phyloP scores from a whole-genome alignment of 805 yeast genomes.

The Spathaspora girioi region DNA sequence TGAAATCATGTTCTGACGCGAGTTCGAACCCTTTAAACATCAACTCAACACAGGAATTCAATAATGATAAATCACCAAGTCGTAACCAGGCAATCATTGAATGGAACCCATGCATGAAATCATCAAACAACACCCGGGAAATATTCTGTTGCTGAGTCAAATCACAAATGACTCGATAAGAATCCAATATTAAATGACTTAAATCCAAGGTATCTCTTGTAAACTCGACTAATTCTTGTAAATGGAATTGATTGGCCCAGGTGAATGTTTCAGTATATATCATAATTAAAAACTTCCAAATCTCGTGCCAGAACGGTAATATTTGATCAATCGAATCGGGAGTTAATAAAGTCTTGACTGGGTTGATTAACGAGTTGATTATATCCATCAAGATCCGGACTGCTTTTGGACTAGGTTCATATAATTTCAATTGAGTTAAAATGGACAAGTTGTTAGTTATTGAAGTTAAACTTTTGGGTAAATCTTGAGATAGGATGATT shows the following conservation, averaged over 20 bases:
- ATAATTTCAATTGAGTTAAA: conserved; percentile 46
- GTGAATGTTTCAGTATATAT: conserved; percentile 61
- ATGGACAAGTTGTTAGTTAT: conserved; percentile 43
- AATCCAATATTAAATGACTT: conserved; percentile 63
- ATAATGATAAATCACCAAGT: conserved; percentile 71
- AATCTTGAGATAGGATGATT: conserved; percentile 42
- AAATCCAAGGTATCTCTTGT: conserved; percentile 84
- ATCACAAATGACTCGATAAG: conserved; percentile 47
- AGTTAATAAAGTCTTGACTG: conserved; percentile 54
- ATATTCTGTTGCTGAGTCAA: conserved; percentile 9
- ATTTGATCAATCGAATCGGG: conserved; percentile 12
- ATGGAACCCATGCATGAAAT: conserved; percentile 59
- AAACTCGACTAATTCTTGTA: conserved; percentile 64
- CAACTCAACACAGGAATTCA: conserved; percentile 68
- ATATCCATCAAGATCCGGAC: conserved; percentile 76
- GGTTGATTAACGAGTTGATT: conserved; percentile 57
- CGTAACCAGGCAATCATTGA: conserved; percentile 78
- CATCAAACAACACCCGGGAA: conserved; percentile 36
- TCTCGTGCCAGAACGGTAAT: conserved; percentile 54
- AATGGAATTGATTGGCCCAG: conserved; percentile 71
- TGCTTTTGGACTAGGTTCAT: conserved; percentile 73
- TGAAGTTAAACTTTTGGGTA: conserved; percentile 46
- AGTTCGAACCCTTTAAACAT: conserved; percentile 64
- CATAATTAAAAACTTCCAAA: conserved; percentile 72
- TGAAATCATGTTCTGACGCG: conserved; percentile 51